Evolutionary conservation across 345 rosid genomes (phyloP).

Genomic region (Diplotaxis tenuifolia): DNA sequence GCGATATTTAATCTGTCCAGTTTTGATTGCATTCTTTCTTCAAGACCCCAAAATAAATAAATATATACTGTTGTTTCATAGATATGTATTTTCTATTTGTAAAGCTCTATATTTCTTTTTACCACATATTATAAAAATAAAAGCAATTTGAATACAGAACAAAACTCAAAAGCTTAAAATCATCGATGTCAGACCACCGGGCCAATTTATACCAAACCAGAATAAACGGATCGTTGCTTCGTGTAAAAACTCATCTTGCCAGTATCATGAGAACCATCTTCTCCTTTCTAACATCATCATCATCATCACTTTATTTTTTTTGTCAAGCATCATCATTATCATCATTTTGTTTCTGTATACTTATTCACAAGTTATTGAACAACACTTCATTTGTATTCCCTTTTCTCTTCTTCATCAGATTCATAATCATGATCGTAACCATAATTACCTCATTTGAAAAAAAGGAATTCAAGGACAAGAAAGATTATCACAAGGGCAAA

Average conservation of each 20-base stretch:
- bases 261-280: background rate
- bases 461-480: background rate
- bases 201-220: background rate
- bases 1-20: slow-evolving; percentile 22
- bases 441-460: slow-evolving; percentile 47
- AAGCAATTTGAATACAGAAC: slow-evolving; percentile 6
- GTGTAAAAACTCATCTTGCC: slow-evolving; percentile 14
- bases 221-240: background rate
- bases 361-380: slow-evolving; percentile 23
- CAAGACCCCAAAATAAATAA: background rate
- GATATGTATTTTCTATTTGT: slow-evolving; percentile 28
- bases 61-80: background rate
- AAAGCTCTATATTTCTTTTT: slow-evolving; percentile 15
- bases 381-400: background rate
- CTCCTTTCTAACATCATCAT: background rate
- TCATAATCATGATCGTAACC: slow-evolving; percentile 17
- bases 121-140: slow-evolving; percentile 9
- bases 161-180: background rate
- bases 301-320: no score
- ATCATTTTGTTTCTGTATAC: slow-evolving; percentile 8
- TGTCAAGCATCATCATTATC: background rate
- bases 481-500: no score
- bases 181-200: background rate
- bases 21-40: slow-evolving; percentile 34
- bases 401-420: slow-evolving; percentile 13